Evolutionary conservation across 208 protist genomes (phyloP).

Genomic region (Wallacemonas sp.): DNA sequence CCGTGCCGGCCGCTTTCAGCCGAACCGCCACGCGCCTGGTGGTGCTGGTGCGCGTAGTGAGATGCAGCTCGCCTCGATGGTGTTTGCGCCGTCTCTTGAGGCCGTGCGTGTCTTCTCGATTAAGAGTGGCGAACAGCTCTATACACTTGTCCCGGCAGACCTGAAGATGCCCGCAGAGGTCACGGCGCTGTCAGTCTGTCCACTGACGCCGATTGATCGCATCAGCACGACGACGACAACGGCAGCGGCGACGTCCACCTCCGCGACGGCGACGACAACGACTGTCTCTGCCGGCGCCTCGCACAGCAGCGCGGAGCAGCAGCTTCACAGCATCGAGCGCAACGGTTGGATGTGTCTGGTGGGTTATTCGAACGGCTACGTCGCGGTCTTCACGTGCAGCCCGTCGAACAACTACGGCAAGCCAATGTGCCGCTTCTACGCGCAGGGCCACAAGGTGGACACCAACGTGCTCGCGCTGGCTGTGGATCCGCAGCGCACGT

Average conservation of each 20-base stretch:
- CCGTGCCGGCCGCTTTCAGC: no score
- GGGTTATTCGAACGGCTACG: constrained; percentile 86
- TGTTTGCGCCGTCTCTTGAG: constrained; percentile 85
- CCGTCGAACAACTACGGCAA: constrained; percentile 79
- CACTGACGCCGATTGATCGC: constrained; percentile 24
- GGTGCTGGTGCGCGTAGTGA: neutral
- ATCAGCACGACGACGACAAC: neutral
- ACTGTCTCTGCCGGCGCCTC: neutral
- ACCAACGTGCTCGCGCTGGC: constrained; percentile 89
- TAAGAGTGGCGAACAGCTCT: constrained; percentile 68
- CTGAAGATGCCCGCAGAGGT: constrained; percentile 84
- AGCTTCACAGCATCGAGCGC: constrained; percentile 17
- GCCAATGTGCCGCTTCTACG: constrained; percentile 81
- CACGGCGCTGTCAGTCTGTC: constrained; percentile 58
- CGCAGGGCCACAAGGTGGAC: constrained; percentile 79
- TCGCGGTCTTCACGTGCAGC: constrained; percentile 74
- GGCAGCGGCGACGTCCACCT: neutral
- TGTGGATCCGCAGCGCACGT: constrained; percentile 39
- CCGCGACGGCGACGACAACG: neutral
- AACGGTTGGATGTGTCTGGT: constrained; percentile 78
- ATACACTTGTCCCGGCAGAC: constrained; percentile 71
- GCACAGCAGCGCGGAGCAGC: constrained; percentile 12
- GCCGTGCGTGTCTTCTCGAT: constrained; percentile 82
- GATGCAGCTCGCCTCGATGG: constrained; percentile 25
- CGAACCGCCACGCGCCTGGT: no score